Conservation (phyloP, 345 rosid genomes). For the Aquilaria yunnanensis region DNA sequence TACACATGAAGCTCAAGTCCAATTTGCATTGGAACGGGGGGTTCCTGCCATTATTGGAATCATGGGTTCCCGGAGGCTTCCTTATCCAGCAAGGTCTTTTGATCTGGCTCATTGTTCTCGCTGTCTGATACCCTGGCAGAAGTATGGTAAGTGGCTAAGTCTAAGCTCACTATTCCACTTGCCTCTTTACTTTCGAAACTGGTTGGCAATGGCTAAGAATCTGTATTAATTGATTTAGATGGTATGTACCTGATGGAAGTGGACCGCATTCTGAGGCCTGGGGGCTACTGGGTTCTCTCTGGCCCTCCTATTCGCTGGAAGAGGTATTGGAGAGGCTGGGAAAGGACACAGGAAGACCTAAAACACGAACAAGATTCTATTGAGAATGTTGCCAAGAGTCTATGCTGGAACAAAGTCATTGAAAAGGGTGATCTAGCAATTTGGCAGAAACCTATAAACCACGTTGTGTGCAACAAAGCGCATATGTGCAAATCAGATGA, state of each 20-base stretch:
- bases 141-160: constrained; percentile 36
- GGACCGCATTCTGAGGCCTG: constrained; percentile 87
- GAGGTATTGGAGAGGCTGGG: constrained; percentile 94
- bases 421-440: constrained; percentile 69
- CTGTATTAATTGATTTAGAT: constrained; percentile 29
- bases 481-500: constrained; percentile 65
- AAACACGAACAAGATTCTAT: constrained; percentile 81
- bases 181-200: background rate
- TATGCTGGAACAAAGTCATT: constrained; percentile 90
- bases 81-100: constrained; percentile 93
- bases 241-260: constrained; percentile 85
- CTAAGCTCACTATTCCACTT: background rate
- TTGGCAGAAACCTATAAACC: constrained; percentile 90
- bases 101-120: constrained; percentile 99
- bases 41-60: constrained; percentile 93
- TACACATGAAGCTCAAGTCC: constrained; percentile 96
- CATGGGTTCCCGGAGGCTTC: constrained; percentile 81
- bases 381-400: constrained; percentile 67
- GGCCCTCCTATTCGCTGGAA: constrained; percentile 96
- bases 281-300: constrained; percentile 97
- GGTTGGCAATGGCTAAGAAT: constrained; percentile 4
- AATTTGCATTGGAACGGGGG: constrained; percentile 94
- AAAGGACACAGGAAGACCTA: constrained; percentile 70
- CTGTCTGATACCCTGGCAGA: constrained; percentile 85
- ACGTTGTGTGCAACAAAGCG: constrained; percentile 65